These are phyloP conservation scores for Podospora didyma DNA, from an alignment of 495 filamentous ascomycete genomes.

Conservation along the genomic window DNA sequence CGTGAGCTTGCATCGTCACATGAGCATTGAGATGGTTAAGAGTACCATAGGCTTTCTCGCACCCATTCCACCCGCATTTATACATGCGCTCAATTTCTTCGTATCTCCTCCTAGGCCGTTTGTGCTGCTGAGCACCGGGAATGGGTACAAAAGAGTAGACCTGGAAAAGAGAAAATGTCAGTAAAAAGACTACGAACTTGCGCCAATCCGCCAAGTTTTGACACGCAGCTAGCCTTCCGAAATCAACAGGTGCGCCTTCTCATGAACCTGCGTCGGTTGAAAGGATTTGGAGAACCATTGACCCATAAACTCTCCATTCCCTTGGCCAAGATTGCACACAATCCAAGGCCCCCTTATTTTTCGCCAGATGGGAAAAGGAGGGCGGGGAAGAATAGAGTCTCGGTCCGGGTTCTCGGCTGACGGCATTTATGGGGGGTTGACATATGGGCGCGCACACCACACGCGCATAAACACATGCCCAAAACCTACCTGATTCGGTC, in stretches of 20 bases:
- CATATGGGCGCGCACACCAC: not conserved
- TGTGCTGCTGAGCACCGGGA: constrained; percentile 94
- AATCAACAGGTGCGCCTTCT: too few species aligned
- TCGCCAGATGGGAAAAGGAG: too few species aligned
- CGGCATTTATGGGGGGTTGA: too few species aligned
- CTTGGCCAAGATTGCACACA: too few species aligned
- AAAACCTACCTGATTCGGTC: constrained; percentile 70
- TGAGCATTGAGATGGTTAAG: constrained; percentile 96
- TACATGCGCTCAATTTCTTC: constrained; percentile 99
- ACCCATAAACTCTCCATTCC: too few species aligned
- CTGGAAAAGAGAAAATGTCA: constrained; percentile 36
- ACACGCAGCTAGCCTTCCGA: too few species aligned
- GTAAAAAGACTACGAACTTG: constrained; percentile 1
- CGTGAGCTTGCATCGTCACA: constrained; percentile 97
- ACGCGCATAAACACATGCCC: constrained; percentile 9
- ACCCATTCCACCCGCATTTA: constrained; percentile 97
- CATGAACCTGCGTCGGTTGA: too few species aligned
- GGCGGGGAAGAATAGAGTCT: too few species aligned
- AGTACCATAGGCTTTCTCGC: constrained; percentile 96
- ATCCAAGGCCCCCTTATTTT: too few species aligned
- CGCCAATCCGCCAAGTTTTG: too few species aligned
- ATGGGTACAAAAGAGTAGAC: constrained; percentile 99
- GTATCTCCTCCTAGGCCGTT: constrained; percentile 88
- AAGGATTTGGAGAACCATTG: too few species aligned
- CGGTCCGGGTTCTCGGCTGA: too few species aligned